phyloP scores from a whole-genome alignment of 2,329 filamentous ascomycete genomes.

The Mycosphaerella sp. region DNA sequence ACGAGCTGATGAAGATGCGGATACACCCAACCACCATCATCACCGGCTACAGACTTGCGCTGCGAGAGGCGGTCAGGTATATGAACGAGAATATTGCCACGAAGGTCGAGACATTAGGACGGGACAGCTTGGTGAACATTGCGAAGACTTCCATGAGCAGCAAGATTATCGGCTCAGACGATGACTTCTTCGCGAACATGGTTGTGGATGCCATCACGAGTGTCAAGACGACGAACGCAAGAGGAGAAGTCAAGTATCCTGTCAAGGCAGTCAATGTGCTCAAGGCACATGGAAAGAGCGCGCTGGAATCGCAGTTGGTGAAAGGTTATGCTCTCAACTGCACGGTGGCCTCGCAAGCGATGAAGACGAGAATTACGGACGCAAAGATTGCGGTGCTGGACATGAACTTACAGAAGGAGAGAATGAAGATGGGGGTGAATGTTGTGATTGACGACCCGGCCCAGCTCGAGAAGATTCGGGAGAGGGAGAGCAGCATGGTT shows the following conservation, averaged over 20 bases:
- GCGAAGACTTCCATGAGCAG: constrained; percentile 99
- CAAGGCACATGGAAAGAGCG: constrained; percentile 94
- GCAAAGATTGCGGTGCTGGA: constrained; percentile 96
- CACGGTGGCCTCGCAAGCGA: constrained; percentile 95
- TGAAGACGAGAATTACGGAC: constrained; percentile 86
- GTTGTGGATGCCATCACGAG: constrained; percentile 93
- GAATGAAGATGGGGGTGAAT: constrained; percentile 98
- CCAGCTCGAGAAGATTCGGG: constrained; percentile 93
- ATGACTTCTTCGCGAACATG: constrained; percentile 96
- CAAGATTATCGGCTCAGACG: constrained; percentile 95
- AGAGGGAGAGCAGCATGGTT: constrained; percentile 86
- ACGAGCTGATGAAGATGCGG: constrained; percentile 99
- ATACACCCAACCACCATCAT: constrained; percentile 99
- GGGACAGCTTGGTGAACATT: constrained; percentile 87
- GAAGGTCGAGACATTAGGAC: constrained; percentile 85
- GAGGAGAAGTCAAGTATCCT: constrained; percentile 88
- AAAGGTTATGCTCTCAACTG: constrained; percentile 98
- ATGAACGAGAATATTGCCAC: constrained; percentile 98
- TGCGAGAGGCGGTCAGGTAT: constrained; percentile 95
- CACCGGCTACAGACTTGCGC: constrained; percentile 89
- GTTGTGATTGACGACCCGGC: constrained; percentile 97
- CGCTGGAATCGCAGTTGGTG: constrained; percentile 78
- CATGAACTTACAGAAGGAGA: constrained; percentile 98
- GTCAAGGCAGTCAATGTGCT: constrained; percentile 99
- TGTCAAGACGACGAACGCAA: constrained; percentile 88